phyloP scores from a whole-genome alignment of 768 basidiomycete species.

The Amylocystis lapponica region DNA sequence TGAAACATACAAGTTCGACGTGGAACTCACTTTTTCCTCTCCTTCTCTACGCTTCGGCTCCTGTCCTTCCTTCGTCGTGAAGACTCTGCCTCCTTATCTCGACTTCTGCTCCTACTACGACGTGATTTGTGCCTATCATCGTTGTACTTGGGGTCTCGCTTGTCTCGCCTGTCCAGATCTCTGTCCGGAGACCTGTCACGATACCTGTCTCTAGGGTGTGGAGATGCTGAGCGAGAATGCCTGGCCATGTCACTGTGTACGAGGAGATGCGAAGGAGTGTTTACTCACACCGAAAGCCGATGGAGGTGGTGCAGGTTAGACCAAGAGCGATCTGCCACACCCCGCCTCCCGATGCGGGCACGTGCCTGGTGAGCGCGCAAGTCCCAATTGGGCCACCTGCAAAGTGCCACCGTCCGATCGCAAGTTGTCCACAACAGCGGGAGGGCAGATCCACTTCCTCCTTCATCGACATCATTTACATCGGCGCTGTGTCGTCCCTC shows the following conservation, averaged over 20 bases:
- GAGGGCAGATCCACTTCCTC: neutral
- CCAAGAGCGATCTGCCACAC: neutral
- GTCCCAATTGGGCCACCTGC: too few relatives aligned
- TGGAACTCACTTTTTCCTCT: conserved; percentile 42
- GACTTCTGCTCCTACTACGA: conserved; percentile 26
- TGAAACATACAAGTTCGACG: neutral
- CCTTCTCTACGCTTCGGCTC: conserved; percentile 32
- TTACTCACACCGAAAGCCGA: conserved; percentile 2
- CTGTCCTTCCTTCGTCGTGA: conserved; percentile 12
- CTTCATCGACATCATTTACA: too few relatives aligned
- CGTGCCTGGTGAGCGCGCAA: neutral
- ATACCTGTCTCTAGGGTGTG: conserved; percentile 28
- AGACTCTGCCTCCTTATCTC: conserved; percentile 27
- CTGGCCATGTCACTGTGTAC: conserved; percentile 34
- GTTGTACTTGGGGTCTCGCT: conserved; percentile 11
- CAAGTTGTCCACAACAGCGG: neutral
- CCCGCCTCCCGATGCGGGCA: neutral
- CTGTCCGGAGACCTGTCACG: conserved; percentile 29
- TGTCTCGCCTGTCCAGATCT: conserved; percentile 15
- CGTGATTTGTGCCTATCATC: conserved; percentile 18
- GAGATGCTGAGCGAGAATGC: conserved; percentile 49
- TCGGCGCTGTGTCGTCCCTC: too few relatives aligned
- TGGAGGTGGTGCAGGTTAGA: neutral
- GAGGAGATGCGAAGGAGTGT: conserved; percentile 1
- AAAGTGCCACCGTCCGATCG: neutral